These are phyloP conservation scores for Acanthochlamys bracteata DNA, from an alignment of 106 monocot species.

Conservation along the genomic window DNA sequence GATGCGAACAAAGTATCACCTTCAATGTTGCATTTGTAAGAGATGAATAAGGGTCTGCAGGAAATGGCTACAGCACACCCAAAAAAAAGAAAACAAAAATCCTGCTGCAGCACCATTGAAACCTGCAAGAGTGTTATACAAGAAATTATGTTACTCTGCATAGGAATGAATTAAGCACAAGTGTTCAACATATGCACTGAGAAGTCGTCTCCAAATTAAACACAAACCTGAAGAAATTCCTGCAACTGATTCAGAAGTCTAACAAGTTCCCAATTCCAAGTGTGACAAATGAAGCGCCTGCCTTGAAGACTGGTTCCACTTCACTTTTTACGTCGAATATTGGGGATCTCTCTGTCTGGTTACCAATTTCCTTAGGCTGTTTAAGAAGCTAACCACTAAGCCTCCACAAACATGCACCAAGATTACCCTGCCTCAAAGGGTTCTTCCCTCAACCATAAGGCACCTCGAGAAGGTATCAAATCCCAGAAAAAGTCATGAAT, in stretches of 20 bases:
- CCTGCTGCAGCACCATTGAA: constrained; percentile 92
- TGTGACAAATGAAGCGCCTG: constrained; percentile 71
- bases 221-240: constrained; percentile 79
- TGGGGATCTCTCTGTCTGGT: constrained; percentile 5
- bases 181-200: background rate
- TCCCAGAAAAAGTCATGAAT: constrained; percentile 83
- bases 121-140: constrained; percentile 24
- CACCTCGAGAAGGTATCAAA: constrained; percentile 71
- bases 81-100: constrained; percentile 91
- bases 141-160: background rate
- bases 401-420: constrained; percentile 69
- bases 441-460: constrained; percentile 85
- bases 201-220: background rate
- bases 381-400: constrained; percentile 58
- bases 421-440: constrained; percentile 66
- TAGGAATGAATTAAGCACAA: too few species aligned
- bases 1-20: constrained; percentile 95
- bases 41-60: constrained; percentile 48
- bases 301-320: constrained; percentile 56
- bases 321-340: constrained; percentile 23
- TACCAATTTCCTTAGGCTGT: constrained; percentile 41
- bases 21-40: constrained; percentile 78
- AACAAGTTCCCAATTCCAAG: constrained; percentile 93
- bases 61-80: constrained; percentile 82
- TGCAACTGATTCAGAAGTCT: constrained; percentile 93